Conservation (phyloP, 208 protist species). For the Crithidia sp. region DNA sequence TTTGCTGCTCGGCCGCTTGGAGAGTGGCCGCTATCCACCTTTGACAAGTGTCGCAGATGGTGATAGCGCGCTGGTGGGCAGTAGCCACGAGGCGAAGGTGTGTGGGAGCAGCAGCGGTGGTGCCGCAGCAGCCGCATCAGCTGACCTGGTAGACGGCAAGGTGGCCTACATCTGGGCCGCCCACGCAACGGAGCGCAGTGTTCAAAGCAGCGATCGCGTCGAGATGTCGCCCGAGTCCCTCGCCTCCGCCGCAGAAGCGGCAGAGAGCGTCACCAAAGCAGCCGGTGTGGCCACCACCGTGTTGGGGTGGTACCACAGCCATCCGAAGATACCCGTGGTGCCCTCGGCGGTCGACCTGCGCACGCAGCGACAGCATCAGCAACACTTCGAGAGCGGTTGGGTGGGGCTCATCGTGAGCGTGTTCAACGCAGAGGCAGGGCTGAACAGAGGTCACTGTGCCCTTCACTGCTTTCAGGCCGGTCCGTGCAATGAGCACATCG, state of each 20-base stretch:
- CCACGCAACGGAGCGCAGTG: slow-evolving; percentile 59
- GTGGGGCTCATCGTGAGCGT: slow-evolving; percentile 88
- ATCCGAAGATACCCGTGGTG: slow-evolving; percentile 78
- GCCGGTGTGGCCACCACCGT: slow-evolving; percentile 52
- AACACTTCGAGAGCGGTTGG: slow-evolving; percentile 79
- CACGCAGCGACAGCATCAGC: slow-evolving; percentile 76
- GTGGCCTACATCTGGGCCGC: slow-evolving; percentile 61
- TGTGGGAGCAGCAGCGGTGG: not conserved
- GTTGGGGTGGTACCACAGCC: slow-evolving; percentile 91
- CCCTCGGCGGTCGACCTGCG: slow-evolving; percentile 76
- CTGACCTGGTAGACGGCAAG: slow-evolving; percentile 31
- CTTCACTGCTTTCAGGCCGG: slow-evolving; percentile 79
- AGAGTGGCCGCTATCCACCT: slow-evolving; percentile 3
- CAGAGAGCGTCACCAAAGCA: slow-evolving; percentile 45
- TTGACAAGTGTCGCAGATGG: too few species aligned
- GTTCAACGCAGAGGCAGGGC: slow-evolving; percentile 58
- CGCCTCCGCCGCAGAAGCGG: slow-evolving; percentile 56
- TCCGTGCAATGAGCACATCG: slow-evolving; percentile 39
- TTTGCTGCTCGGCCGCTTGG: slow-evolving; percentile 65
- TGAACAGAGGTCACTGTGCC: slow-evolving; percentile 39
- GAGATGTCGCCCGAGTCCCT: slow-evolving; percentile 68
- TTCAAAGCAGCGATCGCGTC: slow-evolving; percentile 78
- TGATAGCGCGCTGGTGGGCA: too few species aligned
- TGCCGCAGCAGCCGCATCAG: not conserved
- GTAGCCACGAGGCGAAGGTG: too few species aligned